Conservation (phyloP, 208 protist genomes). For the Leishmania martiniquensis region DNA sequence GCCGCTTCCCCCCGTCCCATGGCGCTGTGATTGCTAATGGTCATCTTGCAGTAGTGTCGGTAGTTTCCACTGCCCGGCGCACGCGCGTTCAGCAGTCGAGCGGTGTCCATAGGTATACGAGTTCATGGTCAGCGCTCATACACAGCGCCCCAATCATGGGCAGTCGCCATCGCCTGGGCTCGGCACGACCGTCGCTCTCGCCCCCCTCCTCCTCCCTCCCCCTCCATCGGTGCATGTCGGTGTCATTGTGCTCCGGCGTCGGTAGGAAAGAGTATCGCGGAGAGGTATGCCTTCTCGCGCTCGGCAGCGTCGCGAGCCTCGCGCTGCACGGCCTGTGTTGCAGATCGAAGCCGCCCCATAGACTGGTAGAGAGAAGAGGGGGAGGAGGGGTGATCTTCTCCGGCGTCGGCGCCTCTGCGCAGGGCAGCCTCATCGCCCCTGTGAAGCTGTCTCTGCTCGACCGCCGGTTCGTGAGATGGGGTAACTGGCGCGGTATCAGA, state of each 20-base stretch:
- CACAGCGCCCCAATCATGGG: neutral
- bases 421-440: neutral
- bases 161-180: neutral
- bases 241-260: neutral
- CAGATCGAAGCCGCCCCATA: conserved; percentile 23
- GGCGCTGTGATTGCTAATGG: neutral
- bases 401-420: neutral
- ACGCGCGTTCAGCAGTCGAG: neutral
- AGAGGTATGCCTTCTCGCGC: conserved; percentile 35
- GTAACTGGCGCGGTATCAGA: neutral
- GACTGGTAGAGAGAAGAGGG: conserved; percentile 14
- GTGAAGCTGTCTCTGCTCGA: neutral
- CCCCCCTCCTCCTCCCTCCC: neutral
- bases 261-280: conserved; percentile 27
- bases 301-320: conserved; percentile 33
- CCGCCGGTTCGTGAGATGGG: neutral
- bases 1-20: neutral
- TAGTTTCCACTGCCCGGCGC: neutral
- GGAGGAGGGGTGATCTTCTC: neutral
- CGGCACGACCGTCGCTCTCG: neutral
- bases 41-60: neutral
- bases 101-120: neutral
- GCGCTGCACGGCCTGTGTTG: conserved; percentile 31
- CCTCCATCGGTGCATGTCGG: neutral
- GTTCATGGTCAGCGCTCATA: neutral